A percentile compares a stretch with the other conserved stretches of the same genome.
Conservation (phyloP, 257 asterid genomes). For the Haberlea rhodopensis region DNA sequence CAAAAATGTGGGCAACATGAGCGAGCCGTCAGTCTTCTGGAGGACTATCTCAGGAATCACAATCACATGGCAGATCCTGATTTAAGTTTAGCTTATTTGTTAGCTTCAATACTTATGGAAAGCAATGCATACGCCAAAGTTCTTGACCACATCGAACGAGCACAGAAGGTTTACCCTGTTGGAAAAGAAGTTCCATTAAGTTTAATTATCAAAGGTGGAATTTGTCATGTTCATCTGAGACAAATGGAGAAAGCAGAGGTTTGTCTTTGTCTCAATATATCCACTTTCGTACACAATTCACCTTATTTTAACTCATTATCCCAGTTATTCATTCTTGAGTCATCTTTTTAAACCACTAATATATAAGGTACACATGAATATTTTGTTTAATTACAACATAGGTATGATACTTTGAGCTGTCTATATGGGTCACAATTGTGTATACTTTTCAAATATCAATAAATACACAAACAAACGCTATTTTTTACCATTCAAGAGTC, state of each 20-base stretch:
- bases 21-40: slow-evolving; percentile 62
- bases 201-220: slow-evolving; percentile 66
- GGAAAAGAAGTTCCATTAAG: slow-evolving; percentile 50
- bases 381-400: too few species aligned
- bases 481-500: too few species aligned
- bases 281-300: background rate
- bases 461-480: too few species aligned
- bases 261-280: slow-evolving; percentile 23
- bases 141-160: slow-evolving; percentile 57
- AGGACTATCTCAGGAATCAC: slow-evolving; percentile 47
- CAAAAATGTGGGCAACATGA: slow-evolving; percentile 58
- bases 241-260: slow-evolving; percentile 67
- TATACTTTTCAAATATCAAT: background rate
- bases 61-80: slow-evolving; percentile 42
- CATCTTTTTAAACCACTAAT: background rate
- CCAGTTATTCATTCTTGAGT: background rate
- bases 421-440: background rate
- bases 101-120: slow-evolving; percentile 63
- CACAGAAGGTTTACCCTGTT: slow-evolving; percentile 36
- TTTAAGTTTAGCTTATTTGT: slow-evolving; percentile 50
- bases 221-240: slow-evolving; percentile 67
- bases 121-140: slow-evolving; percentile 50
- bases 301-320: slow-evolving; percentile 9
- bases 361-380: background rate
- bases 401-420: too few species aligned